These are phyloP conservation scores for Dothideomycetes sp. DNA, from an alignment of 2,329 filamentous ascomycete species.

Conservation along the genomic window DNA sequence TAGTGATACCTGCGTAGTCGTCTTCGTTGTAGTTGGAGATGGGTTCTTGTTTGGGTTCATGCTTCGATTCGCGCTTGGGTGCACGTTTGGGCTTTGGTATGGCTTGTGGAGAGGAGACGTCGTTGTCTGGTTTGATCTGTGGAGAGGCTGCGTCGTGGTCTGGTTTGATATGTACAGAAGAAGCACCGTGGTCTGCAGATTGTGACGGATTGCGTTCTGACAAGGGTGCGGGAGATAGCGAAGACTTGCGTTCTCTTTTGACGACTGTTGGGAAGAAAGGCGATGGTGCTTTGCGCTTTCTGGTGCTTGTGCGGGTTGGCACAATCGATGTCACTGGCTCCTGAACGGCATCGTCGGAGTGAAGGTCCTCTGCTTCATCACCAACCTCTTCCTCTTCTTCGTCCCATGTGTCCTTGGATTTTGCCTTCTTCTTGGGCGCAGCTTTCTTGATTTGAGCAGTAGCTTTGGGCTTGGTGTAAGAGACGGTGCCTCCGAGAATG, in stretches of 20 bases:
- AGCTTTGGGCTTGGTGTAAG: neutral
- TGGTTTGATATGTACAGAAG: too few species aligned
- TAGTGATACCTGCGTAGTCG: neutral
- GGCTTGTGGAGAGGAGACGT: neutral
- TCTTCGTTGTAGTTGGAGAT: neutral
- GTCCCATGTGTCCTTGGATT: neutral
- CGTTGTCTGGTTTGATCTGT: neutral
- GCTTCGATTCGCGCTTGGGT: constrained; percentile 3
- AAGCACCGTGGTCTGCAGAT: too few species aligned
- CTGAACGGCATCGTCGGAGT: neutral
- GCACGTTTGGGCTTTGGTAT: neutral
- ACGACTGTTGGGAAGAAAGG: neutral
- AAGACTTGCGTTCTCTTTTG: too few species aligned
- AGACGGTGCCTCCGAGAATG: constrained; percentile 2
- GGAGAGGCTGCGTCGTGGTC: neutral
- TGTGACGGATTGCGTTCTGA: too few species aligned
- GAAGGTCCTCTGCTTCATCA: too few species aligned
- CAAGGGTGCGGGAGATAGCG: too few species aligned
- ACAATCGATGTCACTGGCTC: neutral
- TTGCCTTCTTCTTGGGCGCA: neutral
- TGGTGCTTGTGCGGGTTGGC: neutral
- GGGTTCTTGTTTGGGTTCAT: neutral
- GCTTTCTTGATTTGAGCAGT: neutral
- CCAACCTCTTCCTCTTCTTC: neutral
- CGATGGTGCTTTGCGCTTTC: neutral